These are phyloP conservation scores for Goffeauzyma gilvescens DNA, from an alignment of 768 basidiomycete genomes.

Conservation along the genomic window DNA sequence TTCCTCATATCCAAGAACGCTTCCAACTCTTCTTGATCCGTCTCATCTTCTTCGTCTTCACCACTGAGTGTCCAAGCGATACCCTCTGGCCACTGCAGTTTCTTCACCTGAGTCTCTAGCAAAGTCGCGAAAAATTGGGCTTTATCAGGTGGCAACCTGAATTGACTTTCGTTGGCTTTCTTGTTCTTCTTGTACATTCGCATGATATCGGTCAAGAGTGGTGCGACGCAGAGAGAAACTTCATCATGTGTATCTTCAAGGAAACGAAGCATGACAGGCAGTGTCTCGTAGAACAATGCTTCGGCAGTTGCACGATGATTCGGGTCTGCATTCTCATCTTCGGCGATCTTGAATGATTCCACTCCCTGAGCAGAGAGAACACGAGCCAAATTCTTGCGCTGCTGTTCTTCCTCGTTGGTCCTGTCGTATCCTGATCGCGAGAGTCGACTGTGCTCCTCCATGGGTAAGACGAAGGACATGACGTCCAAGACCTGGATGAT, in stretches of 20 bases:
- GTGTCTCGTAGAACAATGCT: conserved; percentile 44
- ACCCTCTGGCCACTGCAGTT: conserved; percentile 58
- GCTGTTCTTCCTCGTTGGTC: conserved; percentile 55
- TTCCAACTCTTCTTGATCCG: conserved; percentile 68
- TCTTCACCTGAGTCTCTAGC: conserved; percentile 57
- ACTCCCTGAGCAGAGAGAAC: conserved; percentile 62
- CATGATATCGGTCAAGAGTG: conserved; percentile 56
- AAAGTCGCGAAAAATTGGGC: conserved; percentile 60
- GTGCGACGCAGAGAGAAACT: conserved; percentile 66
- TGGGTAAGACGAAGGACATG: conserved; percentile 56
- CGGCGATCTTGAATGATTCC: conserved; percentile 65
- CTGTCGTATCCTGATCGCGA: conserved; percentile 50
- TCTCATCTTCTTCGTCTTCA: conserved; percentile 40
- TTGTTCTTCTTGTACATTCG: conserved; percentile 55
- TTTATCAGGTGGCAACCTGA: conserved; percentile 44
- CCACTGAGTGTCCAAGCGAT: conserved; percentile 46
- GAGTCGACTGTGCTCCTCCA: conserved; percentile 54
- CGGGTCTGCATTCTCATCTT: conserved; percentile 40
- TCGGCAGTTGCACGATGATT: conserved; percentile 47
- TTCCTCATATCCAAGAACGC: conserved; percentile 74
- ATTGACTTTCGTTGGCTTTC: conserved; percentile 40
- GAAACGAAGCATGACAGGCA: conserved; percentile 71
- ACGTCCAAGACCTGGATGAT: conserved; percentile 75
- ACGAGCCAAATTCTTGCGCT: conserved; percentile 64
- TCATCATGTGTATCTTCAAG: conserved; percentile 80